Conservation (phyloP, 1,139 yeast species). For the Suhomyces choctaworum region DNA sequence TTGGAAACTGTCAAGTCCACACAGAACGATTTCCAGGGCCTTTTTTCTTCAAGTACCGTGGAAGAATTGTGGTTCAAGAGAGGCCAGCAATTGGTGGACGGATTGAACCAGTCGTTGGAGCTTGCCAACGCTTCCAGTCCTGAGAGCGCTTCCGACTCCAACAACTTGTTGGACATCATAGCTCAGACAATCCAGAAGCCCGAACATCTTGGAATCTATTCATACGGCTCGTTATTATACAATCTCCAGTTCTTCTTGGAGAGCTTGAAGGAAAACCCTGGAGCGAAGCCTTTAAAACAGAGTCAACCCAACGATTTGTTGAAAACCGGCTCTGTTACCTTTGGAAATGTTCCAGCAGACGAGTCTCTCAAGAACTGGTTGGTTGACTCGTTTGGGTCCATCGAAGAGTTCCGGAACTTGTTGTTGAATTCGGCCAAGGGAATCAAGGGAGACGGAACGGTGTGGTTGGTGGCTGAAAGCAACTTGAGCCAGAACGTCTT, state of each 20-base stretch:
- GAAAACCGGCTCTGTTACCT: slow-evolving; percentile 39
- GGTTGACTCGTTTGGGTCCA: slow-evolving; percentile 61
- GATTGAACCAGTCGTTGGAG: slow-evolving; percentile 44
- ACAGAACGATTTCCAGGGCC: slow-evolving; percentile 50
- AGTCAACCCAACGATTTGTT: slow-evolving; percentile 38
- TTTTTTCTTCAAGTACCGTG: slow-evolving; percentile 53
- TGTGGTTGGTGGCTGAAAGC: slow-evolving; percentile 71
- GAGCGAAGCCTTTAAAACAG: slow-evolving; percentile 14
- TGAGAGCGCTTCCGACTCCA: slow-evolving; percentile 9
- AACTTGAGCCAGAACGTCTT: slow-evolving; percentile 32
- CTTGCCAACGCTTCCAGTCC: slow-evolving; percentile 19
- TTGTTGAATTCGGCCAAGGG: slow-evolving; percentile 61
- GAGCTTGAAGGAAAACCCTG: slow-evolving; percentile 39
- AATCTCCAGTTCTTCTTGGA: slow-evolving; percentile 62
- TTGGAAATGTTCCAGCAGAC: slow-evolving; percentile 41
- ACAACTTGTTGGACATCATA: slow-evolving; percentile 36
- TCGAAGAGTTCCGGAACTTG: slow-evolving; percentile 64
- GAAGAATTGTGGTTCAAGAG: slow-evolving; percentile 62
- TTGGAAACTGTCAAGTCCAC: slow-evolving; percentile 34
- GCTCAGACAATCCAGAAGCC: slow-evolving; percentile 47
- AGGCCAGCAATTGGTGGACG: slow-evolving; percentile 47
- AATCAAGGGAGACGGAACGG: slow-evolving; percentile 72
- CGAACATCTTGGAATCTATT: slow-evolving; percentile 49
- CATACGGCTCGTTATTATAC: slow-evolving; percentile 59
- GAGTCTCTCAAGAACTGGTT: slow-evolving; percentile 46